These are phyloP conservation scores for Mallotus repandus DNA, from an alignment of 441 rosid species.

Conservation along the genomic window DNA sequence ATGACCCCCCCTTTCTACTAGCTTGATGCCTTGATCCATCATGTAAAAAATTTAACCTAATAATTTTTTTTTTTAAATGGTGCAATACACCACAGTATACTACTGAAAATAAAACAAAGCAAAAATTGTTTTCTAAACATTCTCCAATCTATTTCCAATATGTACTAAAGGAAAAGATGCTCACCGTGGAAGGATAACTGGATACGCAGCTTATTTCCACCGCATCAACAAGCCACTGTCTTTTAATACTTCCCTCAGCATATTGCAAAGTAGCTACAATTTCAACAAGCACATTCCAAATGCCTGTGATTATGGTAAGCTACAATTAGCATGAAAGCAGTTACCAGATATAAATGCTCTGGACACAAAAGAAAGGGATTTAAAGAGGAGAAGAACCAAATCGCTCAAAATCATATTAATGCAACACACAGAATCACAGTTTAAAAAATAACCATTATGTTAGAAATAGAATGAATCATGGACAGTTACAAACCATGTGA, in stretches of 20 bases:
- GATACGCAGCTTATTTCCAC: constrained; percentile 89
- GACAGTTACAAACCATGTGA: constrained; percentile 52
- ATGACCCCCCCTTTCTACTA: not conserved
- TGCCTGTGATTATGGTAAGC: constrained; percentile 41
- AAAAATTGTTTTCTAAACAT: not conserved
- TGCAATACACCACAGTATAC: too few species aligned
- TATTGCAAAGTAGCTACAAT: constrained; percentile 65
- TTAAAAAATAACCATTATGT: too few species aligned
- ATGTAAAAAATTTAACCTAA: too few species aligned
- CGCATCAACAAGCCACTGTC: constrained; percentile 86
- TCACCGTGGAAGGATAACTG: constrained; percentile 75
- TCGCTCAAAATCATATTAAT: not conserved
- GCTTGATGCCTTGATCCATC: not conserved
- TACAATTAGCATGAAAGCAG: constrained; percentile 13
- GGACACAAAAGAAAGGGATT: not conserved
- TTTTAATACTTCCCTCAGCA: constrained; percentile 68
- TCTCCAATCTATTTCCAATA: not conserved
- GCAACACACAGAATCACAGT: not conserved
- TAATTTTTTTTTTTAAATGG: too few species aligned
- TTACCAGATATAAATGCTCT: not conserved
- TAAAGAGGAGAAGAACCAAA: not conserved
- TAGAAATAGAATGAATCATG: not conserved
- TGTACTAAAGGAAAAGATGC: constrained; percentile 17
- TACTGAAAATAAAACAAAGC: too few species aligned
- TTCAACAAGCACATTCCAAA: constrained; percentile 72